Base-by-base conservation (phyloP, 345 rosid genomes). In the Triadica sebifera region DNA sequence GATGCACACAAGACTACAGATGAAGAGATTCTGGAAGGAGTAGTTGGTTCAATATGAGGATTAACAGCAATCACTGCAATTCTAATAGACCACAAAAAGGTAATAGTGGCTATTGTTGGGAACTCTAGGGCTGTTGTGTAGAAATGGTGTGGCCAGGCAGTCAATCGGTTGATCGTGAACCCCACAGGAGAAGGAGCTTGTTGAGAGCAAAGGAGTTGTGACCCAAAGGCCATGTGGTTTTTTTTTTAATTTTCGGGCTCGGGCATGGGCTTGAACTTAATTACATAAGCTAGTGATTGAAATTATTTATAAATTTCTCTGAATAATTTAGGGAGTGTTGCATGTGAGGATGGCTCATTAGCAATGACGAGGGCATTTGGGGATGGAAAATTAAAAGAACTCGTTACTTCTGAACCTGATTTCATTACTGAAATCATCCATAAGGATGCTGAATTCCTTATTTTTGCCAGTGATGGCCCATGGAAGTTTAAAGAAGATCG, bases 381-480 rank as follows among this genome's bases (percentile, higher is more conserved):
- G 56, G 89, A 89, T 9, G 83, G 78, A 70, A 71, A 72, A 4
- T 57, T 87, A 63, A 86, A 86, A 81, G 83, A 83, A 10, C 88
- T 85, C 71, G 82, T 86, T 5, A 83, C 82, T 55, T 85, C 82
- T 38, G 80, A 75, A 72, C 87, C 87, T 2, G 79, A 85, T 68
- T 64, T 83, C 49, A 59, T n/a, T 50, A 67, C 74, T 6, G 66
- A 65, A 34, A 72, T 37, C 52, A 67, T 81, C 8, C 74, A 80
- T 3, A 20, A 43, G 8, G 86, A 75, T 74, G 34, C 78, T 5
- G 77, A 84, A n/a, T 81, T 86, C 81, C 65, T 86, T 25, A 73
- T 87, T 78, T 74, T 89, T 78, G 91, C 90, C 9, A 84, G 93
- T 50, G 91, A 87, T 72, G 90, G 87, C 50, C 73, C 84, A 0